Evolutionary conservation across 2,329 filamentous ascomycete genomes (phyloP).

Genomic region (Venturia oleaginea): DNA sequence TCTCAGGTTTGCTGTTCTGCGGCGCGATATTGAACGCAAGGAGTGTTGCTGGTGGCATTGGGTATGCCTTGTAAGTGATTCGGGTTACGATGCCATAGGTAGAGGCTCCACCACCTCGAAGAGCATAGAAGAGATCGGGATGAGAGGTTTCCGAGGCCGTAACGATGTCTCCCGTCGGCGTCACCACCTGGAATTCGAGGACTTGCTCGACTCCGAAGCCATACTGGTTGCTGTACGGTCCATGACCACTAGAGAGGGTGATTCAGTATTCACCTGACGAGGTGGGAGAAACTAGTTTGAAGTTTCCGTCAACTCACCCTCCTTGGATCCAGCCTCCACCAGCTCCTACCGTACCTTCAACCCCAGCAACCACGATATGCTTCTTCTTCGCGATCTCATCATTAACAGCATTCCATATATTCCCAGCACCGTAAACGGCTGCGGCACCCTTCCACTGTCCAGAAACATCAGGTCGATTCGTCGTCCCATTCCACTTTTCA

Average conservation of each 20-base stretch:
- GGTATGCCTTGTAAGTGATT: constrained; percentile 23
- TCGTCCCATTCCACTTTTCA: constrained; percentile 7
- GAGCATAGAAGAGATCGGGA: constrained; percentile 30
- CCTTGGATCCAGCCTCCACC: constrained; percentile 19
- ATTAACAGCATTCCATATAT: background rate
- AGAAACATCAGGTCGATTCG: background rate
- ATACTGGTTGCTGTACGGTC: constrained; percentile 30
- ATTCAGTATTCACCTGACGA: background rate
- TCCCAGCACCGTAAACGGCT: background rate
- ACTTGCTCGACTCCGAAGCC: constrained; percentile 38
- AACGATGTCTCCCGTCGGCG: constrained; percentile 28
- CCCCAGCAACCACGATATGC: constrained; percentile 9
- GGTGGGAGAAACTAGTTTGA: background rate
- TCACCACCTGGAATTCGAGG: constrained; percentile 34
- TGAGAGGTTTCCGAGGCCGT: constrained; percentile 28
- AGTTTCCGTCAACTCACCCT: background rate
- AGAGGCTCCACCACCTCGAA: constrained; percentile 31
- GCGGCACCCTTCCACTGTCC: constrained; percentile 8
- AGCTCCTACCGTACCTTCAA: constrained; percentile 17
- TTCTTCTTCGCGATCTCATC: background rate
- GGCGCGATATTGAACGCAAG: background rate
- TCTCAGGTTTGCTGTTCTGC: background rate
- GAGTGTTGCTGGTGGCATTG: constrained; percentile 17
- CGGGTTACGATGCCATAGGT: constrained; percentile 30
- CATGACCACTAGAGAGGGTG: constrained; percentile 29